Percentiles rank a stretch among this genome's conserved stretches.
These are phyloP conservation scores for Mycosarcoma mackinlayi DNA, from an alignment of 1,284 basidiomycete species.

Conservation along the genomic window DNA sequence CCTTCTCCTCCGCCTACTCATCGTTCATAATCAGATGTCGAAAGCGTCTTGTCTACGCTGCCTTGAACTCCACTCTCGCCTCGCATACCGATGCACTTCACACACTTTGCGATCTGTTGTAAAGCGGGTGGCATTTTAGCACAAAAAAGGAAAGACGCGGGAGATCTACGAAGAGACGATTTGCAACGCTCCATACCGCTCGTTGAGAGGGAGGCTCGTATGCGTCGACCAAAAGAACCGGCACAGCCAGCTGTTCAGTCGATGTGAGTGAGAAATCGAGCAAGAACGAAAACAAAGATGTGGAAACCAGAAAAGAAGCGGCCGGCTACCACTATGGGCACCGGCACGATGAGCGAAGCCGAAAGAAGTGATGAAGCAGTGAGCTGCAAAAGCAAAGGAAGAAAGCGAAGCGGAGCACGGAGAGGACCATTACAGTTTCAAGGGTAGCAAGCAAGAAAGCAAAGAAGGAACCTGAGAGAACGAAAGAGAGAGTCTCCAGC, in stretches of 20 bases:
- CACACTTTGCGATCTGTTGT: too few relatives aligned
- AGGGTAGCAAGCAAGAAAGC: neutral
- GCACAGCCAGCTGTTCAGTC: neutral
- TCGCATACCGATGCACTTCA: too few relatives aligned
- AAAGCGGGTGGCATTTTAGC: too few relatives aligned
- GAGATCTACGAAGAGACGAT: neutral
- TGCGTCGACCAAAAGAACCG: slow-evolving; percentile 3
- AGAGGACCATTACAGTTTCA: slow-evolving; percentile 15
- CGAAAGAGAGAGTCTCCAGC: neutral
- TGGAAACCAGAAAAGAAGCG: neutral
- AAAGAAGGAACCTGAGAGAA: neutral
- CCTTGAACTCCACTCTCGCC: too few relatives aligned
- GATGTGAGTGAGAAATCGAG: neutral
- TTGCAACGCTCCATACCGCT: neutral
- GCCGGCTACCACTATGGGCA: too few relatives aligned
- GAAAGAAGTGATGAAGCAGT: too few relatives aligned
- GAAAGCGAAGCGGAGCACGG: neutral
- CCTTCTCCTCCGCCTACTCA: neutral
- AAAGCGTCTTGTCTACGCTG: too few relatives aligned
- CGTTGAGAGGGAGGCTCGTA: neutral
- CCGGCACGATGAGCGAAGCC: too few relatives aligned
- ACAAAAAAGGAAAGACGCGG: neutral
- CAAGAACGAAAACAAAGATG: neutral
- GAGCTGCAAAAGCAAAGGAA: slow-evolving; percentile 3
- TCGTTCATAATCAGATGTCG: too few relatives aligned